Evolutionary conservation across 1,284 basidiomycete genomes (phyloP).

Genomic region (Mycena sp.): DNA sequence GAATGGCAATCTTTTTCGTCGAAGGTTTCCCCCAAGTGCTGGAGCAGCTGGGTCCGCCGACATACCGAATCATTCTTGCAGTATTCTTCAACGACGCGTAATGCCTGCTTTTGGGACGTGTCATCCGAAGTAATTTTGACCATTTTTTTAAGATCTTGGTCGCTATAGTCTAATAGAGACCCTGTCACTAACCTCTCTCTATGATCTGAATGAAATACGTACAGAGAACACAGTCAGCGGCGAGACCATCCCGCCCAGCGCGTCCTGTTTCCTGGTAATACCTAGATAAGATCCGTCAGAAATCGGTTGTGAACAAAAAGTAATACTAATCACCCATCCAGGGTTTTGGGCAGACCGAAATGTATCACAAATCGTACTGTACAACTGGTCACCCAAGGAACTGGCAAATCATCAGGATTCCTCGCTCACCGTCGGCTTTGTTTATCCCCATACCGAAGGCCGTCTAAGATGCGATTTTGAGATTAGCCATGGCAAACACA

Average conservation of each 20-base stretch:
- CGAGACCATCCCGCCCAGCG: conserved; percentile 57
- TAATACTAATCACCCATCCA: conserved; percentile 52
- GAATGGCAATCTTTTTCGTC: conserved; percentile 60
- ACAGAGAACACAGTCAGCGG: conserved; percentile 58
- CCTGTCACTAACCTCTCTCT: neutral
- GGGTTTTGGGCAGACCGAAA: conserved; percentile 54
- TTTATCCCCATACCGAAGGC: conserved; percentile 99
- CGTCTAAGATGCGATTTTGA: conserved; percentile 54
- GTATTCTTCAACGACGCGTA: conserved; percentile 67
- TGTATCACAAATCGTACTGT: conserved; percentile 61
- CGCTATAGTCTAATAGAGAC: conserved; percentile 46
- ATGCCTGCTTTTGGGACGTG: conserved; percentile 46
- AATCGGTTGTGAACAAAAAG: neutral
- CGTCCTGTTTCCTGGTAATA: conserved; percentile 64
- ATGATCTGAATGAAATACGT: conserved; percentile 30
- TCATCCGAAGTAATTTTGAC: conserved; percentile 50
- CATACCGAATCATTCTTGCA: conserved; percentile 88
- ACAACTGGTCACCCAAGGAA: neutral
- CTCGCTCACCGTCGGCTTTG: conserved; percentile 69
- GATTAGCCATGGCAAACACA: conserved; percentile 5
- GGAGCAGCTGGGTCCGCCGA: conserved; percentile 85
- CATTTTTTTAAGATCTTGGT: conserved; percentile 47
- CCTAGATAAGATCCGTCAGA: conserved; percentile 30
- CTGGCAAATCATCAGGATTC: neutral
- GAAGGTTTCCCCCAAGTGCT: conserved; percentile 76